Conservation (phyloP, 768 basidiomycete genomes). For the Sarcodon sp. region DNA sequence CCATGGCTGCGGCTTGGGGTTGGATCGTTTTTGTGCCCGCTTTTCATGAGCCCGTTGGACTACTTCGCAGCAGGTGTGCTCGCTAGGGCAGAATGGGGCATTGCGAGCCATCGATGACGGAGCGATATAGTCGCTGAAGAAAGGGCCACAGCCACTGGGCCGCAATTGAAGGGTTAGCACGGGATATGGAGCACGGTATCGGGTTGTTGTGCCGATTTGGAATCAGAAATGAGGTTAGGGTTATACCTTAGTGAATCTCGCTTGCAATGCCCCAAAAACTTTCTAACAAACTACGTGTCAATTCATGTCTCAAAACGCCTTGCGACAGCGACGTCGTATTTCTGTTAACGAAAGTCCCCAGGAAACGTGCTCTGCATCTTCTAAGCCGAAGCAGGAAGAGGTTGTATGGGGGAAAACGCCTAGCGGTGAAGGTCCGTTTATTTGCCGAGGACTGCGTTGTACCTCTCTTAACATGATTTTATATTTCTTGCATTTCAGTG, state of each 20-base stretch:
- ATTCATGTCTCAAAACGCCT: not conserved
- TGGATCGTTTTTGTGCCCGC: constrained; percentile 20
- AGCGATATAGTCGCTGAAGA: too few relatives aligned
- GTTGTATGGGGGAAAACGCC: constrained; percentile 87
- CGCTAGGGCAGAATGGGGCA: too few relatives aligned
- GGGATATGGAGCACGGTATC: too few relatives aligned
- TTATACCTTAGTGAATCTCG: too few relatives aligned
- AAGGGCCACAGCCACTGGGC: too few relatives aligned
- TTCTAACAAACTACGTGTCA: not conserved
- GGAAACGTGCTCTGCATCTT: not conserved
- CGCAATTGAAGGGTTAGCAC: too few relatives aligned
- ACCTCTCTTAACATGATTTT: constrained; percentile 3
- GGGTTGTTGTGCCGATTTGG: too few relatives aligned
- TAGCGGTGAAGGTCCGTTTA: constrained; percentile 50
- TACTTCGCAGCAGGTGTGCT: too few relatives aligned
- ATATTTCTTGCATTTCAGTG: constrained; percentile 31
- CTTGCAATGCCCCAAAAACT: not conserved
- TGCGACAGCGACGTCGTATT: not conserved
- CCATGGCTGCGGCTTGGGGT: constrained; percentile 50
- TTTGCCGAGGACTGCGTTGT: not conserved
- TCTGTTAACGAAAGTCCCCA: not conserved
- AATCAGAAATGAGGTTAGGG: too few relatives aligned
- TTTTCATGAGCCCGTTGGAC: not conserved
- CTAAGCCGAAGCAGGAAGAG: constrained; percentile 25
- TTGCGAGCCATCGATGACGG: too few relatives aligned